Evolutionary conservation across 2,329 filamentous ascomycete species (phyloP).

Genomic region (Incumbomyces lentus): DNA sequence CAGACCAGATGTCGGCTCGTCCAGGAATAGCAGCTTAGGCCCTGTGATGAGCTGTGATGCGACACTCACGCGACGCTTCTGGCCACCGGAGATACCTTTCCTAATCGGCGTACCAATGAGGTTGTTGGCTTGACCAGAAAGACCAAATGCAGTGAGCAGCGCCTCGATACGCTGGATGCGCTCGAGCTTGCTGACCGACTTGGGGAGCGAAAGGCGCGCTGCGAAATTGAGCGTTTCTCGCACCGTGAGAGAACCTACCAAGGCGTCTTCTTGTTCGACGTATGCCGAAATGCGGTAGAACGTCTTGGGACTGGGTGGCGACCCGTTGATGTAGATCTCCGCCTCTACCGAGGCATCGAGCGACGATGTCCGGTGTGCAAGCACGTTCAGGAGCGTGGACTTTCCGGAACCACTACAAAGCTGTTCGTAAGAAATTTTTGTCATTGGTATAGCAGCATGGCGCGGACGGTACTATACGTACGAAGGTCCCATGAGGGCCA

Average conservation of each 20-base stretch:
- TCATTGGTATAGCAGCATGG: no score
- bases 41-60: conserved; percentile 72
- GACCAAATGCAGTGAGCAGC: conserved; percentile 62
- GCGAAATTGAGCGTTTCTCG: conserved; percentile 70
- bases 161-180: conserved; percentile 53
- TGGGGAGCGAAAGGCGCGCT: conserved; percentile 53
- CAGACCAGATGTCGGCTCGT: conserved; percentile 74
- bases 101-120: conserved; percentile 72
- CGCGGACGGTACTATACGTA: no score
- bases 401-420: conserved; percentile 62
- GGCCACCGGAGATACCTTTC: conserved; percentile 75
- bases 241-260: conserved; percentile 72
- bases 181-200: conserved; percentile 46
- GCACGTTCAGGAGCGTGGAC: conserved; percentile 71
- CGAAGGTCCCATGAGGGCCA: conserved; percentile 81
- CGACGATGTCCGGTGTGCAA: conserved; percentile 55
- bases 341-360: conserved; percentile 46
- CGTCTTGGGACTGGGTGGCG: conserved; percentile 37
- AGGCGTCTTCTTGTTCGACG: conserved; percentile 79
- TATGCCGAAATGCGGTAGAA: conserved; percentile 63
- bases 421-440: no score
- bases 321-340: conserved; percentile 54
- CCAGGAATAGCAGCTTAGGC: conserved; percentile 70
- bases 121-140: conserved; percentile 57
- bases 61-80: conserved; percentile 71